These are phyloP conservation scores for Choanephora cucurbitarum DNA, from an alignment of 371 early-diverging fungal genomes.

Conservation along the genomic window DNA sequence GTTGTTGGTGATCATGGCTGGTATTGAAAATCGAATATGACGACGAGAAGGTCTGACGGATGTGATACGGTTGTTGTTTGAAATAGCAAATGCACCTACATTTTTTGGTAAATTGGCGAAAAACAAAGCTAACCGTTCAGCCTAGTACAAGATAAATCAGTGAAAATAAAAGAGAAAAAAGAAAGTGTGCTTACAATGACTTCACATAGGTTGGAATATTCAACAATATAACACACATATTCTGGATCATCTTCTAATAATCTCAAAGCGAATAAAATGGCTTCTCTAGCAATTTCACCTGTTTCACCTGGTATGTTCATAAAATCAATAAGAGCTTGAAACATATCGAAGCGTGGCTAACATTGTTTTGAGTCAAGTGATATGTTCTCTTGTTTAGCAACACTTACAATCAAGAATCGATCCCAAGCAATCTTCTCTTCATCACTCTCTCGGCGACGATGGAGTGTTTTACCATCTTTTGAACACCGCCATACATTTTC, in stretches of 20 bases:
- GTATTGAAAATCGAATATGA: conserved; percentile 46
- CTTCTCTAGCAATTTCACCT: conserved; percentile 54
- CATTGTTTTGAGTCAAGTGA: neutral
- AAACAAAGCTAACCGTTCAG: conserved; percentile 44
- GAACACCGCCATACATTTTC: conserved; percentile 54
- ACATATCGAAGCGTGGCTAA: conserved; percentile 58
- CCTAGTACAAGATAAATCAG: conserved; percentile 20
- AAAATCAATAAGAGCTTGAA: conserved; percentile 48
- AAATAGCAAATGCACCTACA: conserved; percentile 45
- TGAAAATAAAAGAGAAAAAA: neutral
- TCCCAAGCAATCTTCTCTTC: conserved; percentile 55
- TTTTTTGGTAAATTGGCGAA: conserved; percentile 51
- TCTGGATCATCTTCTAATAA: conserved; percentile 54
- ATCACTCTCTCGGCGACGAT: conserved; percentile 43
- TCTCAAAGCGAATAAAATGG: conserved; percentile 49
- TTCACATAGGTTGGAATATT: conserved; percentile 54
- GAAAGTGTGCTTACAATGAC: conserved; percentile 36
- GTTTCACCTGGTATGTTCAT: conserved; percentile 59
- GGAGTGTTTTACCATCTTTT: conserved; percentile 46
- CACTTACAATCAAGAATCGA: conserved; percentile 45
- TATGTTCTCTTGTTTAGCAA: neutral
- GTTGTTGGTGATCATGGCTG: conserved; percentile 51
- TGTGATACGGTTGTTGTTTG: conserved; percentile 39
- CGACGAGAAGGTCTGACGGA: conserved; percentile 41
- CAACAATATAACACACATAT: conserved; percentile 53